Conservation (phyloP, 805 yeast genomes). For the Zygotorulaspora danielsina region DNA sequence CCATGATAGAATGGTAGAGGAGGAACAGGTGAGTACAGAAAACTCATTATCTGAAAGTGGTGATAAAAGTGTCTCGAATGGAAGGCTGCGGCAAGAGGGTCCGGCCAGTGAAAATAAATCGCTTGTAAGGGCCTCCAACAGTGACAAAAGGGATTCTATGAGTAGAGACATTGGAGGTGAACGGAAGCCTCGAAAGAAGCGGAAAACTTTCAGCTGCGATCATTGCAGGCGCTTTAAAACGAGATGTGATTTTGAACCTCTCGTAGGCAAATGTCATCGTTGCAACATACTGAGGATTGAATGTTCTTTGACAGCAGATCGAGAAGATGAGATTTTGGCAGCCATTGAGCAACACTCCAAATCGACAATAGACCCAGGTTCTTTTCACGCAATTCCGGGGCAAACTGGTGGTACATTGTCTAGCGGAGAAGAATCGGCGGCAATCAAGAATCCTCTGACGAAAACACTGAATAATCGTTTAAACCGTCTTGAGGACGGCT, state of each 20-base stretch:
- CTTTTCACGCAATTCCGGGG: neutral
- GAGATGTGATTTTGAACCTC: slow-evolving; percentile 49
- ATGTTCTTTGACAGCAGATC: slow-evolving; percentile 44
- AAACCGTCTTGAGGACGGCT: slow-evolving; percentile 26
- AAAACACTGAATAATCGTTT: slow-evolving; percentile 19
- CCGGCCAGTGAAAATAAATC: slow-evolving; percentile 14
- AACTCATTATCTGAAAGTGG: neutral
- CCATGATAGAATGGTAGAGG: neutral
- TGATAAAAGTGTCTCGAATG: neutral
- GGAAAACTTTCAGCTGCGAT: slow-evolving; percentile 45
- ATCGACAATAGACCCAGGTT: slow-evolving; percentile 4
- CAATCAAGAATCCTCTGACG: slow-evolving; percentile 9
- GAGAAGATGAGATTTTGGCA: slow-evolving; percentile 26
- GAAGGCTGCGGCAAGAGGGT: slow-evolving; percentile 2
- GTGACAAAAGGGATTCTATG: slow-evolving; percentile 1
- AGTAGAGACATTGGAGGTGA: neutral
- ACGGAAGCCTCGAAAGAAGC: slow-evolving; percentile 34
- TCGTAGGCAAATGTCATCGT: slow-evolving; percentile 46
- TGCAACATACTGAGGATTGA: slow-evolving; percentile 45
- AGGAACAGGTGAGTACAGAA: neutral
- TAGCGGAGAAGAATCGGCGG: slow-evolving; percentile 2
- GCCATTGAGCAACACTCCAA: slow-evolving; percentile 22
- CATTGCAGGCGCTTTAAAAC: slow-evolving; percentile 55
- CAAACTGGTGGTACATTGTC: neutral
- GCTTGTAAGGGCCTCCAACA: slow-evolving; percentile 3